Base-by-base conservation (phyloP, 208 protist species). In the Trypanosoma vivax region DNA sequence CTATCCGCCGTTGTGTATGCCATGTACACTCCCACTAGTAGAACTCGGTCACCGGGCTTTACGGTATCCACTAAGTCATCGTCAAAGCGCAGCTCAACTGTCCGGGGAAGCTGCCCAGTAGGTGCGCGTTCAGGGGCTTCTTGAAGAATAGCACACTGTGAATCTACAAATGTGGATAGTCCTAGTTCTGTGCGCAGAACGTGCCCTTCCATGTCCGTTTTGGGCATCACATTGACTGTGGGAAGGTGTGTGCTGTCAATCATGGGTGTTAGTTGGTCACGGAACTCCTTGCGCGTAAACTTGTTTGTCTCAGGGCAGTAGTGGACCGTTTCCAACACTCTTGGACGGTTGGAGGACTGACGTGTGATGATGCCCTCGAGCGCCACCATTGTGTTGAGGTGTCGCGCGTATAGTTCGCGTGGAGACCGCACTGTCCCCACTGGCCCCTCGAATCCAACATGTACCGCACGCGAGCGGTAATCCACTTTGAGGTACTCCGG, bases 341-440 rank as follows among this genome's bases (percentile, higher is more conserved):
- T 74, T 23, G 84, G 82, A 7, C 79, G 76, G 60, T 88, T 87
- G 9, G 79, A 69, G 3, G 76, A 90, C 90, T 97, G 96, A 46
- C 97, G 97, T 18, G 96, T 99, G 1, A 99, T 79, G 52, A 99
- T 98, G 41, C 98, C 98, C 50, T 99, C 94, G 16, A 99, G 63
- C 27, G 83, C 88, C 1, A 99, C 94, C 53, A 99, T 68, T 14
- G 83, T 85, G 59, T 96, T 96, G n/a, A 99, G 53, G 40, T 97
- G 90, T 2, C 65, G 42, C 1, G 96, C 79, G 41, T 79, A 82
- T 6, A 99, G 73, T 34, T 90, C 77, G 35, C 97, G 88, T 10
- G 97, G 98, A 0, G 92, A 98, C 6, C 98, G 76, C 43, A 97
- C 70, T 13, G 58, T 50, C 31, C 96, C 97, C 57, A 99, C 96